Evolutionary conservation across 176 grass and related monocot genomes (phyloP).

Genomic region (Bolboschoenus planiculmis): DNA sequence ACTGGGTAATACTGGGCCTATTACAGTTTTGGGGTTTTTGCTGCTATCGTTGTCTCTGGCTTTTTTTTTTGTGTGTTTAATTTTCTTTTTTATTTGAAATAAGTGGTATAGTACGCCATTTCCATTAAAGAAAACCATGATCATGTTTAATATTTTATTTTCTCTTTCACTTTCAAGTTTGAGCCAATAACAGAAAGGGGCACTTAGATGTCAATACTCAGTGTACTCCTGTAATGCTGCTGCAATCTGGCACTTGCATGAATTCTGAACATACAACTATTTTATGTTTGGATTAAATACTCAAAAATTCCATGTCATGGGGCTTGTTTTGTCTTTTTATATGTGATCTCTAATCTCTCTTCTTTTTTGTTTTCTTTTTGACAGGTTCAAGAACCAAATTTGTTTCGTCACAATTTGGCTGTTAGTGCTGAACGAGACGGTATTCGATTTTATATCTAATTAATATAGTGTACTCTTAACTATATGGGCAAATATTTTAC

Average conservation of each 20-base stretch:
- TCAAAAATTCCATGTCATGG: not conserved
- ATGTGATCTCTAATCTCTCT: conserved; percentile 2
- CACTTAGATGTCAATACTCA: not conserved
- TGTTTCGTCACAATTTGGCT: conserved; percentile 78
- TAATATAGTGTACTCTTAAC: conserved; percentile 14
- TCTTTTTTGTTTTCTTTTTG: conserved; percentile 26
- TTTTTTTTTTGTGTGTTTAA: not conserved
- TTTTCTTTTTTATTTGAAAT: not conserved
- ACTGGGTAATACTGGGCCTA: not conserved
- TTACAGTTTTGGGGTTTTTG: not conserved
- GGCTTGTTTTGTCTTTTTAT: not conserved
- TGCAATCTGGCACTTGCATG: not conserved
- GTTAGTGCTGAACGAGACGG: conserved; percentile 90
- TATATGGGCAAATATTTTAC: conserved; percentile 21
- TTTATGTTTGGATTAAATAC: not conserved
- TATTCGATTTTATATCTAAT: conserved; percentile 28
- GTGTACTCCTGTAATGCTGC: not conserved
- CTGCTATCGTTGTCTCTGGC: not conserved
- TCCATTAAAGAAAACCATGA: too few species aligned
- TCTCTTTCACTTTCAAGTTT: not conserved
- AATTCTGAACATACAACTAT: not conserved
- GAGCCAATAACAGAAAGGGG: not conserved
- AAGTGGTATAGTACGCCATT: not conserved
- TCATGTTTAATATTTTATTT: too few species aligned
- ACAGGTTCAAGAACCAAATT: conserved; percentile 79